Evolutionary conservation across 192 early-diverging fungal genomes (phyloP), one percentile per base, ranked within the genome.

Genomic region (Rhizophlyctis rosea): DNA sequence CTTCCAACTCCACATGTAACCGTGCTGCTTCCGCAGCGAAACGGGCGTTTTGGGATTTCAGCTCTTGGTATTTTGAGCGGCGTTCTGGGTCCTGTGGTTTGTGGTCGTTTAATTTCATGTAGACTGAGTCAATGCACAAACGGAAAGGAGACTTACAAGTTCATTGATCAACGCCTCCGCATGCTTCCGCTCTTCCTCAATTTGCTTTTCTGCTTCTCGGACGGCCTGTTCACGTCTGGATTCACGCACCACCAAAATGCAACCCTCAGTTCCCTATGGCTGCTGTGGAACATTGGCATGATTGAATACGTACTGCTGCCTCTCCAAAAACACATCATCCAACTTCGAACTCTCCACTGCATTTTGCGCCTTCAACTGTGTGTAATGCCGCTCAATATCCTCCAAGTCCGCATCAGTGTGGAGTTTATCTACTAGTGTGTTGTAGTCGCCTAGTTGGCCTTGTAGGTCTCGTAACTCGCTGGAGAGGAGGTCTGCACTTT

Each of bases 401-500:
- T 80, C 73, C 44, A 83, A 60, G 61, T 86, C 84, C 11, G 78
- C 61, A 48, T 81, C 84, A 9, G 80, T 76, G 57, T 86, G 76
- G 16, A 83, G 71, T 59, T 83, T 80, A 65, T 83, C 79, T 4
- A 83, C 74, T 1, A 83, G 62, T 1, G 71, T 77, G 64, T 83
- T 83, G 47, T 71, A 73, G 58, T 86, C 79, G 21, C 81, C 79
- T 11, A 83, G 70, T 54, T 79, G 79, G 1, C 77, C 77, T 61
- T 81, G 81, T 16, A 86, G 68, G 47, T 81, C 83, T 4, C 79
- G 64, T 32, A 85, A 67, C 54, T 81, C 81, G 18, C 62, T 67
- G 1, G 75, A 76, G 3, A 83, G 67, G 9, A 47, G 61, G 48
- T 82, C 80, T 21, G 75, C 80, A 35, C 83, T 83, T n/a, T n/a